Evolutionary conservation across 1,284 basidiomycete genomes (phyloP).

Genomic region (Moniliella sp.): DNA sequence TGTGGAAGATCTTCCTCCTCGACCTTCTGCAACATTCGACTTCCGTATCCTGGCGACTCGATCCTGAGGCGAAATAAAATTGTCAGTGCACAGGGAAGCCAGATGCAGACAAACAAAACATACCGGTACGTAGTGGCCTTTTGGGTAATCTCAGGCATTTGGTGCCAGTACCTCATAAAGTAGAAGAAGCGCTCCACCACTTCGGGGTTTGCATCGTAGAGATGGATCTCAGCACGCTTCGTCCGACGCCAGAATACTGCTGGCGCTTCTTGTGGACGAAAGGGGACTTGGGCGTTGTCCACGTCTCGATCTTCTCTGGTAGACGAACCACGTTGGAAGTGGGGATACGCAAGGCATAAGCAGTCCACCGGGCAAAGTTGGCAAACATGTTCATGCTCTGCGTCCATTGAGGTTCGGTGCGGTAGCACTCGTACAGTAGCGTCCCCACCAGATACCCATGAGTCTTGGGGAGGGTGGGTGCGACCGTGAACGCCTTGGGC

Average conservation of each 20-base stretch:
- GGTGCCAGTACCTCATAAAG: constrained; percentile 48
- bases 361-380: constrained; percentile 65
- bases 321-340: constrained; percentile 48
- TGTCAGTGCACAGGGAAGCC: too few relatives aligned
- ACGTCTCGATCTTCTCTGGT: constrained; percentile 56
- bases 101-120: too few relatives aligned
- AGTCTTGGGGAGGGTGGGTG: constrained; percentile 29
- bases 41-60: too few relatives aligned
- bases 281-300: constrained; percentile 66
- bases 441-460: constrained; percentile 59
- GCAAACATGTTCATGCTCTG: constrained; percentile 52
- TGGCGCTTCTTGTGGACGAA: constrained; percentile 86
- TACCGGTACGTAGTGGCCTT: too few relatives aligned
- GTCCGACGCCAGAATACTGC: constrained; percentile 72
- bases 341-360: constrained; percentile 62
- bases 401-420: constrained; percentile 37
- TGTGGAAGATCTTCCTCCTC: too few relatives aligned
- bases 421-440: constrained; percentile 62
- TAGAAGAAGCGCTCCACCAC: constrained; percentile 61
- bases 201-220: constrained; percentile 63
- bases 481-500: background rate
- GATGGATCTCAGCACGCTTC: constrained; percentile 65
- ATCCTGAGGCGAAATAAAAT: too few relatives aligned
- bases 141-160: too few relatives aligned
- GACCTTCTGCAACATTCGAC: too few relatives aligned